These are phyloP conservation scores for Malbranchea zuffiana DNA, from an alignment of 2,329 filamentous ascomycete genomes.

Conservation along the genomic window DNA sequence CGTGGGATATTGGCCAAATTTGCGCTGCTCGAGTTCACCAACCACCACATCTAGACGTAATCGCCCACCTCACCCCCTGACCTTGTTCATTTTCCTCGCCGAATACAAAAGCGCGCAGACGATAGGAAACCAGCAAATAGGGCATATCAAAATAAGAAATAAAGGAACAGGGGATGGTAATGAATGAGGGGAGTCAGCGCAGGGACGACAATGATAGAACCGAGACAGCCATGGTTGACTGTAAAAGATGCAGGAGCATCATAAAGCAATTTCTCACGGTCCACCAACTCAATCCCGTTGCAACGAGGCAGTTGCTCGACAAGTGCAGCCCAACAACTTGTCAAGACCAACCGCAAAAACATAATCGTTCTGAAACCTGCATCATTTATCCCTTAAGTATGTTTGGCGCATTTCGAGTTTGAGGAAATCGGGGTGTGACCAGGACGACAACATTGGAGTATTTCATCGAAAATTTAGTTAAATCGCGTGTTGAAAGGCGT, in stretches of 20 bases:
- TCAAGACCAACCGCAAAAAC: conserved; percentile 7
- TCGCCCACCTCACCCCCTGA: background rate
- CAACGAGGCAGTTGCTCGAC: conserved; percentile 6
- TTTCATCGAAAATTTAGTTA: conserved; percentile 7
- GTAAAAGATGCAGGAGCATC: background rate
- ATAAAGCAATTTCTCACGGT: conserved; percentile 3
- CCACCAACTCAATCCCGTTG: conserved; percentile 8
- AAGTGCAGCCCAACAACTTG: conserved; percentile 12
- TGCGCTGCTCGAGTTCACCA: too few relatives aligned
- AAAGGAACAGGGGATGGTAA: conserved; percentile 3
- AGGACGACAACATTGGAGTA: conserved; percentile 3
- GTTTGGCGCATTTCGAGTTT: conserved; percentile 10
- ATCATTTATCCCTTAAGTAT: conserved; percentile 12
- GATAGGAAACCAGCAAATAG: background rate
- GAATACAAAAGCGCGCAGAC: background rate
- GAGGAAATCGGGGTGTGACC: conserved; percentile 4
- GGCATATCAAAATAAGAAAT: conserved; percentile 1
- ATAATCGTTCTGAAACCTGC: conserved; percentile 15
- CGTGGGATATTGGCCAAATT: background rate
- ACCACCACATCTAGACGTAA: background rate
- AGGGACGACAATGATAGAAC: background rate
- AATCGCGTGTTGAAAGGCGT: conserved; percentile 16
- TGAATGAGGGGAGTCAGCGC: background rate
- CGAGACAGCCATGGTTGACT: background rate
- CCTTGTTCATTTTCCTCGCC: conserved; percentile 8